A percentile compares a stretch with the other conserved stretches of the same genome.
These are phyloP conservation scores for Malania oleifera DNA, from an alignment of 164 flowering plant genomes.

Conservation along the genomic window DNA sequence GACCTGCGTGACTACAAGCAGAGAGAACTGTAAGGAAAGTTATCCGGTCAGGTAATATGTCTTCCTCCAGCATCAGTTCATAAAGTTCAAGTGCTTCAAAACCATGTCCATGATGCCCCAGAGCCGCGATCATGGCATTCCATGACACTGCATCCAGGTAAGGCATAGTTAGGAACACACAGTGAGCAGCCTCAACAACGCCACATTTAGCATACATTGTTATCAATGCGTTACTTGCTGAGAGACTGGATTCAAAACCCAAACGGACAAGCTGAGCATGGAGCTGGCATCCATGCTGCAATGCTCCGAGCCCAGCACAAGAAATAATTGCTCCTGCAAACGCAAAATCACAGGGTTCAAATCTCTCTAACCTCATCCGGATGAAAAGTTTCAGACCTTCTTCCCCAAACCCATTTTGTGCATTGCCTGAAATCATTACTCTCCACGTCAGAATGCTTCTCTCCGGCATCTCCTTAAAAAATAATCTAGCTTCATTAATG, in stretches of 20 bases:
- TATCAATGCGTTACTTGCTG: slow-evolving; percentile 66
- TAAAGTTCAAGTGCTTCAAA: slow-evolving; percentile 49
- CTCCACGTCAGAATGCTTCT: slow-evolving; percentile 43
- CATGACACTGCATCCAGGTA: slow-evolving; percentile 30
- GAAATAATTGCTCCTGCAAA: slow-evolving; percentile 69
- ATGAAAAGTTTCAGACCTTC: slow-evolving; percentile 62
- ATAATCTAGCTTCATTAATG: slow-evolving; percentile 28
- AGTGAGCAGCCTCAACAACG: slow-evolving; percentile 49
- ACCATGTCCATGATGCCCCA: slow-evolving; percentile 82
- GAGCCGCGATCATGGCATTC: slow-evolving; percentile 57
- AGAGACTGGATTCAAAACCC: slow-evolving; percentile 68
- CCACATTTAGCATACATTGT: slow-evolving; percentile 87
- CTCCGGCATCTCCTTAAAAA: slow-evolving; percentile 37
- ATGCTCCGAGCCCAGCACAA: slow-evolving; percentile 66
- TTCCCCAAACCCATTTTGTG: slow-evolving; percentile 67
- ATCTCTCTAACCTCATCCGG: slow-evolving; percentile 47
- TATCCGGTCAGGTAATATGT: slow-evolving; percentile 57
- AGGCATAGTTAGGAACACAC: slow-evolving; percentile 48
- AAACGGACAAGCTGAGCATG: slow-evolving; percentile 53
- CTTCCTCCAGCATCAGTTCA: slow-evolving; percentile 55
- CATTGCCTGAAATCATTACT: slow-evolving; percentile 56
- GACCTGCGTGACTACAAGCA: slow-evolving; percentile 78
- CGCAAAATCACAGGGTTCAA: slow-evolving; percentile 67
- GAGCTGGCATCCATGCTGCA: slow-evolving; percentile 69
- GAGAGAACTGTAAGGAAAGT: slow-evolving; percentile 71